These are phyloP conservation scores for Solanum dulcamara DNA, from an alignment of 257 asterid genomes.

Conservation along the genomic window DNA sequence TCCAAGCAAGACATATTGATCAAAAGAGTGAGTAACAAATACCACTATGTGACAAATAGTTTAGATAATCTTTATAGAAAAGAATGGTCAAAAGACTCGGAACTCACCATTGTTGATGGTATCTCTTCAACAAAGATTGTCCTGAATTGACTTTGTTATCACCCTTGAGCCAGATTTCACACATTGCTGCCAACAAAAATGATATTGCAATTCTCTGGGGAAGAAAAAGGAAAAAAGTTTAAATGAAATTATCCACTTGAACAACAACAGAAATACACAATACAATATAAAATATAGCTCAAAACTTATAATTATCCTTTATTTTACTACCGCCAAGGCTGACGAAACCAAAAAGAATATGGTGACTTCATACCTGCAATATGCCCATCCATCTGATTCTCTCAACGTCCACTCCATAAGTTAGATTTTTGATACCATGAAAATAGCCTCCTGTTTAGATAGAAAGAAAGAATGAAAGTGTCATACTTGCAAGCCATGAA, in stretches of 20 bases:
- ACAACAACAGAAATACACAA: not conserved
- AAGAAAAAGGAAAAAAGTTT: not conserved
- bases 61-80: not conserved
- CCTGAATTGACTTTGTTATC: constrained; percentile 42
- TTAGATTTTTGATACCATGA: constrained; percentile 40
- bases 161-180: constrained; percentile 66
- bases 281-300: not conserved
- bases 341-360: not conserved
- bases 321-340: not conserved
- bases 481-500: not conserved
- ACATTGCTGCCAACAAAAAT: constrained; percentile 42
- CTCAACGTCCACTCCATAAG: constrained; percentile 49
- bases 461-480: not conserved
- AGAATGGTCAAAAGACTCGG: not conserved
- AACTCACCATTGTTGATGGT: constrained; percentile 50
- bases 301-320: not conserved
- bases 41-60: not conserved
- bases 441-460: constrained; percentile 45
- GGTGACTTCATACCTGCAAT: constrained; percentile 37
- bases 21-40: not conserved
- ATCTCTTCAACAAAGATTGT: constrained; percentile 46
- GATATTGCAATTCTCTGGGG: constrained; percentile 56
- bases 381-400: constrained; percentile 61
- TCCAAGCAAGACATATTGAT: not conserved
- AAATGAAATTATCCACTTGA: not conserved